These are phyloP conservation scores for Aureoboletus auriporus DNA, from an alignment of 768 basidiomycete species.

Conservation along the genomic window DNA sequence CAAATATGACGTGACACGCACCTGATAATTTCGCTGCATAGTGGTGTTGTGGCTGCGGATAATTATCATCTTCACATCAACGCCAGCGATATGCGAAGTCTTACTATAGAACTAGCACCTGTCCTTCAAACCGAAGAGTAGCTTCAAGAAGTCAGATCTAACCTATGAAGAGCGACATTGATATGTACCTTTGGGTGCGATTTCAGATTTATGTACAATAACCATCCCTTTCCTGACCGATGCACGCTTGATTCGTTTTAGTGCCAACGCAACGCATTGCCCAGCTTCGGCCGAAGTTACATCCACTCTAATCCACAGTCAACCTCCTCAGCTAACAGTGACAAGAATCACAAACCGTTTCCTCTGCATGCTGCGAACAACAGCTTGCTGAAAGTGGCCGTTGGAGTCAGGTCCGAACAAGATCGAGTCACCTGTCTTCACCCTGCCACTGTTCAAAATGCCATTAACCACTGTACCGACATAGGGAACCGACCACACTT, in stretches of 20 bases:
- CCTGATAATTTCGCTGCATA: constrained; percentile 89
- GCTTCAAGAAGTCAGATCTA: constrained; percentile 38
- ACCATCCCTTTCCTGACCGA: constrained; percentile 95
- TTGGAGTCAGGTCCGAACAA: constrained; percentile 90
- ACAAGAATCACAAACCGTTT: constrained; percentile 57
- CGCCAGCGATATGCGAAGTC: constrained; percentile 20
- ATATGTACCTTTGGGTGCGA: constrained; percentile 64
- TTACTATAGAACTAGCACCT: constrained; percentile 89
- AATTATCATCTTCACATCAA: constrained; percentile 3
- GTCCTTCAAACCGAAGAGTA: constrained; percentile 84
- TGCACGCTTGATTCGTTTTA: constrained; percentile 81
- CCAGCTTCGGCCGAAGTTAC: constrained; percentile 89
- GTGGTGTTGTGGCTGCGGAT: constrained; percentile 79
- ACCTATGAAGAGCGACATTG: not conserved
- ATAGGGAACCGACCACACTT: constrained; percentile 85
- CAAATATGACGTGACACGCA: constrained; percentile 26
- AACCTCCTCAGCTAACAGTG: not conserved
- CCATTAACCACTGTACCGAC: constrained; percentile 85
- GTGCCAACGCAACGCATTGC: constrained; percentile 89
- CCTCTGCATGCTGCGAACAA: constrained; percentile 89
- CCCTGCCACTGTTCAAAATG: constrained; percentile 69
- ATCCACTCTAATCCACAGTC: constrained; percentile 50
- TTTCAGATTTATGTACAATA: constrained; percentile 74
- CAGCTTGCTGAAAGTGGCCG: constrained; percentile 77
- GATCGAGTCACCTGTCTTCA: constrained; percentile 78